A percentile compares a stretch with the other conserved stretches of the same genome.
Evolutionary conservation across 73 alveolate genomes (phyloP).

Genomic region (Tetrahymena borealis): DNA sequence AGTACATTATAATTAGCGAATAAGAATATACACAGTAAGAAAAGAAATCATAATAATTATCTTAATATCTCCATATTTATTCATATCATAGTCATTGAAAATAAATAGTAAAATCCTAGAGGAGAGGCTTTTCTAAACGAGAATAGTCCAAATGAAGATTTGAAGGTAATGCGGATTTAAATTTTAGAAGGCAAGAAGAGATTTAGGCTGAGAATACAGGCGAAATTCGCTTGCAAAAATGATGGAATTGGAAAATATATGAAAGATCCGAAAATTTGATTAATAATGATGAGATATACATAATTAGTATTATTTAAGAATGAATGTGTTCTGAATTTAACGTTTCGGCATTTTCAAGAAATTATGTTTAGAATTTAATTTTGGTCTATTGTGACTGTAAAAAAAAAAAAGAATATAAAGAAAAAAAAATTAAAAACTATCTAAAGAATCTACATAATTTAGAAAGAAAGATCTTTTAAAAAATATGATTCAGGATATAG

Average conservation of each 20-base stretch:
- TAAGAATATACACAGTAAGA: too few species aligned
- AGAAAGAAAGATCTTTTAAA: neutral
- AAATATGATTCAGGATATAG: neutral
- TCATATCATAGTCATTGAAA: too few species aligned
- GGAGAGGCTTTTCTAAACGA: too few species aligned
- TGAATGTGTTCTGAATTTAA: neutral
- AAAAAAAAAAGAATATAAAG: neutral
- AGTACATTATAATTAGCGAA: neutral
- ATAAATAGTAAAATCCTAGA: too few species aligned
- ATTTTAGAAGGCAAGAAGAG: neutral
- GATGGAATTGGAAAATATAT: neutral
- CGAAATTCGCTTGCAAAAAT: neutral
- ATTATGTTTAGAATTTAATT: neutral
- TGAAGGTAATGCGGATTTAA: too few species aligned
- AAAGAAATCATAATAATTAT: neutral
- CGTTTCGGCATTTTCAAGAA: constrained; percentile 3
- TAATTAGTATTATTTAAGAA: neutral
- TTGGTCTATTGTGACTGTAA: neutral
- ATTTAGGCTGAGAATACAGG: neutral
- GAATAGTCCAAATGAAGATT: too few species aligned
- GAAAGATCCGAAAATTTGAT: neutral
- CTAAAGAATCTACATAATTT: neutral
- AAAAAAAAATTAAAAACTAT: neutral
- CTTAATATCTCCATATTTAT: too few species aligned
- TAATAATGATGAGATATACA: neutral